Base-by-base conservation (phyloP, 257 asterid species). In the Solanum gracilifrons region DNA sequence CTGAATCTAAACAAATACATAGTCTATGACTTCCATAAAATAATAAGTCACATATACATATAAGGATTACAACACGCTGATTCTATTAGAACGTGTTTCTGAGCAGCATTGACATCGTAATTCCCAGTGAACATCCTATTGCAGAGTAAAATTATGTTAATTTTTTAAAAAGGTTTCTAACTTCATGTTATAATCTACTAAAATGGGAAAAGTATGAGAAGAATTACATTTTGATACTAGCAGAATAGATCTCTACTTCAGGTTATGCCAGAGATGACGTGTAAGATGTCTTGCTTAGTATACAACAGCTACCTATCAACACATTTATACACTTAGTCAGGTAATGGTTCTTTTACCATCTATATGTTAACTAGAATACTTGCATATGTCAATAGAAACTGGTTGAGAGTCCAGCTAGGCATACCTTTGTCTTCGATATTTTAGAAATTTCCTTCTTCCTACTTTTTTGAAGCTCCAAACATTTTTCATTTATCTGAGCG, bases 381-480 rank as follows among this genome's bases (percentile, higher is more conserved):
- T 31, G 23, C 60, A 74, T 31, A 32, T 18, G 39, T 31, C 58
- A 68, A 74, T 64, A 87, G 41, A 48, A 31, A 9, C 85, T 9
- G 60, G 69, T 51, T 25, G 35, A 87, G 84, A 66, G 9, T 20
- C 64, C 84, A 86, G 36, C 83, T 83, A 86, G 31, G 41, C 83
- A 31, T 85, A 95, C 99, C 99, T 93, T 96, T 89, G 87, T 89
- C 90, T 94, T 95, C 76, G 98, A 93, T 87, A 83, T 88, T 91
- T 95, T 95, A 90, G 98, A 93, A 89, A 93, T 87, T 87, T 87
- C 90, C 32, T 86, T 84, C 86, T 89, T 95, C 93, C 91, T 96
- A 82, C 83, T 92, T 92, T 93, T 95, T 91, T 97, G 99, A 92
- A 97, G 99, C 91, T 94, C 98, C 94, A 93, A 89, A 89, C 99